Percentiles rank a stretch among this genome's conserved stretches.
These are phyloP conservation scores for Pleurotus cornucopiae DNA, from an alignment of 768 basidiomycete genomes.

Conservation along the genomic window DNA sequence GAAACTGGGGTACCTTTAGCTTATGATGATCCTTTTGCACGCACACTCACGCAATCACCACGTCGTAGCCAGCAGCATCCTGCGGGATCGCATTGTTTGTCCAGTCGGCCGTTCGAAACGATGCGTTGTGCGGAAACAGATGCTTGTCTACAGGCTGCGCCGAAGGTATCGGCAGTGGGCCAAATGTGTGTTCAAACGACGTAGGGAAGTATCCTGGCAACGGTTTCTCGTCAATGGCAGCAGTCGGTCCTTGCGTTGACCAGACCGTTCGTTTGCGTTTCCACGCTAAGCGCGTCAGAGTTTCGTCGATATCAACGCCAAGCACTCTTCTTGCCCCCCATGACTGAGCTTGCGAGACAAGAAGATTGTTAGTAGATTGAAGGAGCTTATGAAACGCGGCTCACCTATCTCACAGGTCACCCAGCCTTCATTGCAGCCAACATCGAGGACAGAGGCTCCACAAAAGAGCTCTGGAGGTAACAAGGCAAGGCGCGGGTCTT, in stretches of 20 bases:
- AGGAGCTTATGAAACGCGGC: neutral
- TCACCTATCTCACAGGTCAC: conserved; percentile 84
- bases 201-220: conserved; percentile 63
- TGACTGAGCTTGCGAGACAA: conserved; percentile 50
- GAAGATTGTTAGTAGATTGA: neutral
- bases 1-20: conserved; percentile 43
- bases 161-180: conserved; percentile 66
- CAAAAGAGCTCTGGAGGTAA: conserved; percentile 52
- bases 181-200: conserved; percentile 74
- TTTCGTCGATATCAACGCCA: conserved; percentile 84
- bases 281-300: conserved; percentile 75
- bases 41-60: conserved; percentile 69
- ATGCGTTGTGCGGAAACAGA: conserved; percentile 74
- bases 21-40: neutral
- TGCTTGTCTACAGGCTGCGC: conserved; percentile 24
- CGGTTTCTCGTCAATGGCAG: neutral
- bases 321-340: conserved; percentile 62
- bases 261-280: conserved; percentile 63
- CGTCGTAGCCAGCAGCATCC: conserved; percentile 64
- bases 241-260: conserved; percentile 55
- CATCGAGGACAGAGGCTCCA: conserved; percentile 64
- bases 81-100: conserved; percentile 46
- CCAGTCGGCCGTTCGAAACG: conserved; percentile 76
- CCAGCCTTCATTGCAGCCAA: conserved; percentile 86
- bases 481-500: conserved; percentile 63